These are phyloP conservation scores for Aspergillus amoenus DNA, from an alignment of 2,329 filamentous ascomycete species.

Conservation along the genomic window DNA sequence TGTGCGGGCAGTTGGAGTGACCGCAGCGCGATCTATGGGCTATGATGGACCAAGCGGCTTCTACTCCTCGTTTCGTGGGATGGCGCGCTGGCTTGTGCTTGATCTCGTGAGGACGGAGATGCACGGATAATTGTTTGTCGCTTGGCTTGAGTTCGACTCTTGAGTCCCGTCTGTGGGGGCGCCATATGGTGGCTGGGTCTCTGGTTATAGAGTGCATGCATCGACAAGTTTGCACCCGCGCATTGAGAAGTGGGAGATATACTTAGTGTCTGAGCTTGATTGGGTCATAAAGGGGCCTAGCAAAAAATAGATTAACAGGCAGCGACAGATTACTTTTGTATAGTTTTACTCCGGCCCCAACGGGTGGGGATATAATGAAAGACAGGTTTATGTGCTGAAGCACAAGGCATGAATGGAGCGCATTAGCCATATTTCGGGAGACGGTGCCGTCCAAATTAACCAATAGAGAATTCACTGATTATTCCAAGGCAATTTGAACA, in stretches of 20 bases:
- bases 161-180: not conserved
- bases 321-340: not conserved
- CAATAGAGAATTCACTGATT: too few relatives aligned
- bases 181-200: not conserved
- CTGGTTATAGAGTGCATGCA: not conserved
- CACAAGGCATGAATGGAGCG: not conserved
- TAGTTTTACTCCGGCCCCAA: not conserved
- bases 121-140: not conserved
- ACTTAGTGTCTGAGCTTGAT: not conserved
- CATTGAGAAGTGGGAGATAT: not conserved
- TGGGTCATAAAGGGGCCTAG: not conserved
- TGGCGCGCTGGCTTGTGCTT: slow-evolving; percentile 6
- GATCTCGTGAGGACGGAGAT: not conserved
- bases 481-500: not conserved
- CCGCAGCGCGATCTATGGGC: not conserved
- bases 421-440: not conserved
- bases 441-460: not conserved
- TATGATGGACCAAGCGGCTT: not conserved
- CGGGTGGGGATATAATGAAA: not conserved
- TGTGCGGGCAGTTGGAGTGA: not conserved
- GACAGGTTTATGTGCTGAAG: not conserved
- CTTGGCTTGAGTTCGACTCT: not conserved
- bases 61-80: not conserved
- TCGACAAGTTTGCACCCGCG: not conserved
- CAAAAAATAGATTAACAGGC: not conserved